Evolutionary conservation across 176 grass and related monocot species (phyloP).

Genomic region (Carex scoparia): DNA sequence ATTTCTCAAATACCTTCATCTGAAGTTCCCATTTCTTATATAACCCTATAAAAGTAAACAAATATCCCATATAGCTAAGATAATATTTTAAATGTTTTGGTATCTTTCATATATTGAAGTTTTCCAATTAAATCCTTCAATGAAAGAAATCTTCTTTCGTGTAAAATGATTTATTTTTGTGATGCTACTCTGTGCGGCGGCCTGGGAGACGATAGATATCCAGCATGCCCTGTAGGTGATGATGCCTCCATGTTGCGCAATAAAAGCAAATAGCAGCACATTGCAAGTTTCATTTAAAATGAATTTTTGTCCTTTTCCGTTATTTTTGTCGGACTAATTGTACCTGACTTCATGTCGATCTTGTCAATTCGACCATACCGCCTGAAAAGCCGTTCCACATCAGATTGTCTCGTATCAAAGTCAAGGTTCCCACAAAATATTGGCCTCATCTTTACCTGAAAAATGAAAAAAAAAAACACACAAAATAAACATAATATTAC

Average conservation of each 20-base stretch:
- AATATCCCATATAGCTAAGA: not conserved
- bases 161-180: not conserved
- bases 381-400: conserved; percentile 80
- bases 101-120: conserved; percentile 16
- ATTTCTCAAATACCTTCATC: conserved; percentile 30
- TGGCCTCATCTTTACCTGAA: conserved; percentile 59
- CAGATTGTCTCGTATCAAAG: conserved; percentile 73
- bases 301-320: not conserved
- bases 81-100: not conserved
- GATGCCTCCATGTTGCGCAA: not conserved
- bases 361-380: conserved; percentile 87
- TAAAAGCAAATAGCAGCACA: not conserved
- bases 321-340: not conserved
- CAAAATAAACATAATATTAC: not conserved
- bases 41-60: conserved; percentile 2
- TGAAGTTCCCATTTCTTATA: conserved; percentile 29
- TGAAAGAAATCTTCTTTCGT: not conserved
- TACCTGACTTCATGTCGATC: conserved; percentile 98
- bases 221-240: not conserved
- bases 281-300: not conserved
- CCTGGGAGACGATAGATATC: not conserved
- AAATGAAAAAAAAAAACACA: not conserved
- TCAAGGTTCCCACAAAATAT: conserved; percentile 97
- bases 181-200: not conserved
- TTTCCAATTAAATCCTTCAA: conserved; percentile 4